phyloP scores from a whole-genome alignment of 2,329 filamentous ascomycete genomes.

The Massarina eburnea region DNA sequence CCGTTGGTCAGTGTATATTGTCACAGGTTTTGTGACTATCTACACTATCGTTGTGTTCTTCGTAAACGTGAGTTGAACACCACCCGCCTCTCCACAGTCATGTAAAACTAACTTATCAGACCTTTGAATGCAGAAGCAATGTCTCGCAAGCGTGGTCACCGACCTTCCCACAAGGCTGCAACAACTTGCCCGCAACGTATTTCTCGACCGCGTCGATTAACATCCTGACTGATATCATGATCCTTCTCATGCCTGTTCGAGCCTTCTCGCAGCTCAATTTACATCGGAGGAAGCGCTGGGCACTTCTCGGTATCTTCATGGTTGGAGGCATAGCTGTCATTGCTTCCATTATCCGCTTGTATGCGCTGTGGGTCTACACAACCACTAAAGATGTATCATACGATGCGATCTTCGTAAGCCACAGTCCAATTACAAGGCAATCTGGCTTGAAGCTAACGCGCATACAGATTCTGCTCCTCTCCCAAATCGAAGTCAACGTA shows the following conservation, averaged over 20 bases:
- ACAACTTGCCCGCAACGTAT: conserved; percentile 19
- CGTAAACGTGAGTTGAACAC: conserved; percentile 13
- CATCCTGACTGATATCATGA: conserved; percentile 21
- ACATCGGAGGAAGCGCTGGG: conserved; percentile 16
- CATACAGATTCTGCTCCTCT: conserved; percentile 38
- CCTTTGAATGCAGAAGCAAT: conserved; percentile 19
- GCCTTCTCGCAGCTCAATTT: conserved; percentile 19
- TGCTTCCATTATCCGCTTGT: conserved; percentile 21
- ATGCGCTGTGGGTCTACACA: conserved; percentile 20
- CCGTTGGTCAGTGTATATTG: conserved; percentile 8
- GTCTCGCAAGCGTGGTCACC: conserved; percentile 18
- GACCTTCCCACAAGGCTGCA: conserved; percentile 22
- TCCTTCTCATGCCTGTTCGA: conserved; percentile 20
- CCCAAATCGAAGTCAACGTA: conserved; percentile 46
- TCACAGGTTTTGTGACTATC: conserved; percentile 9
- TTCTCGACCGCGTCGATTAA: conserved; percentile 20
- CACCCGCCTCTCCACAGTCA: neutral
- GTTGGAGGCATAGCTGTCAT: conserved; percentile 19
- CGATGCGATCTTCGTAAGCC: conserved; percentile 17
- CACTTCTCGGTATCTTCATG: conserved; percentile 22
- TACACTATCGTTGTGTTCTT: conserved; percentile 16
- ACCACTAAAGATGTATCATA: conserved; percentile 17
- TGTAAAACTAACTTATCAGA: conserved; percentile 8
- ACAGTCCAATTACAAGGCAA: neutral
- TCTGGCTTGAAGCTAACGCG: neutral